These are phyloP conservation scores for Phaeodactylum tricornutum DNA, from an alignment of 108 stramenopile genomes.

Conservation along the genomic window DNA sequence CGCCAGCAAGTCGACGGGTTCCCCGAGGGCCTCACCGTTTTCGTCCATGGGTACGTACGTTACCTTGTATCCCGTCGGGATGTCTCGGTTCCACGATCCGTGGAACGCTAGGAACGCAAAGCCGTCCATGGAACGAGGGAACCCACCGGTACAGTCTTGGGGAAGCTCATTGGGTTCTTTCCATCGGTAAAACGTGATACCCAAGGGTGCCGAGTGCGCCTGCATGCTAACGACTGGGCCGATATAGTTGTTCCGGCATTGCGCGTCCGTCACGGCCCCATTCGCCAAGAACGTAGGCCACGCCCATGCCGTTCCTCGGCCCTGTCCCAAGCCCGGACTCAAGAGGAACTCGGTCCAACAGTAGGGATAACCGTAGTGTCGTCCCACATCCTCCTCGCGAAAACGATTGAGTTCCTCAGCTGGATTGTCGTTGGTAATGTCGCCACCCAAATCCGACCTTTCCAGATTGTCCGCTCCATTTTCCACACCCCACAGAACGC, in stretches of 20 bases:
- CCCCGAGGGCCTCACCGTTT: slow-evolving; percentile 24
- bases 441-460: slow-evolving; percentile 54
- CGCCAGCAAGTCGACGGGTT: slow-evolving; percentile 42
- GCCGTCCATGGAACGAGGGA: slow-evolving; percentile 48
- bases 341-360: slow-evolving; percentile 66
- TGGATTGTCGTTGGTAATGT: slow-evolving; percentile 59
- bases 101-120: slow-evolving; percentile 68
- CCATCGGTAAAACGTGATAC: slow-evolving; percentile 63
- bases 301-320: slow-evolving; percentile 53
- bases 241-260: slow-evolving; percentile 42
- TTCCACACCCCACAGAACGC: slow-evolving; percentile 70
- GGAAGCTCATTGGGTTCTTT: slow-evolving; percentile 13
- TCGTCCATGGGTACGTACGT: slow-evolving; percentile 49
- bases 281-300: slow-evolving; percentile 42
- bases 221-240: slow-evolving; percentile 47
- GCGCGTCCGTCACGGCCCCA: slow-evolving; percentile 39
- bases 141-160: slow-evolving; percentile 12
- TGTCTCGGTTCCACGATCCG: slow-evolving; percentile 65
- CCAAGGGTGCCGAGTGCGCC: slow-evolving; percentile 65
- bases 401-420: slow-evolving; percentile 71
- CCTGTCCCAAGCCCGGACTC: slow-evolving; percentile 19
- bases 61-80: slow-evolving; percentile 73
- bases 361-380: slow-evolving; percentile 63
- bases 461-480: slow-evolving; percentile 56
- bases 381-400: slow-evolving; percentile 32